Percentiles rank a stretch among this genome's conserved stretches.
phyloP scores from a whole-genome alignment of 164 flowering plant genomes.

The Brasenia schreberi region DNA sequence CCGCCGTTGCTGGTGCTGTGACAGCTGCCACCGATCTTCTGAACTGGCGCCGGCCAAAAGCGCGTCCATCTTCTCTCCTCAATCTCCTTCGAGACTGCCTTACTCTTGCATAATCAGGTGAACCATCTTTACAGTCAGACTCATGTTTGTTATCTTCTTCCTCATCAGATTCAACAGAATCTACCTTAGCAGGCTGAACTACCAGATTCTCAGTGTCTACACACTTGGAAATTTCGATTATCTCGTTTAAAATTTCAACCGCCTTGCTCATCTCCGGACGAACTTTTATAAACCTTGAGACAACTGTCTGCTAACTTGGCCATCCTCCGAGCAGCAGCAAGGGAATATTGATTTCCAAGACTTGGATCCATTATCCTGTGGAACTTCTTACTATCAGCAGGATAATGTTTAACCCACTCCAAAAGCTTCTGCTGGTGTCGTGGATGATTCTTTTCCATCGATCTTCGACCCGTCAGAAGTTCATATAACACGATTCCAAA shows the following conservation, averaged over 20 bases:
- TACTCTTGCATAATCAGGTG: not conserved
- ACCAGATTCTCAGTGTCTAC: not conserved
- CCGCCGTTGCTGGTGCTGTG: not conserved
- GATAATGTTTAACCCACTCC: constrained; percentile 81
- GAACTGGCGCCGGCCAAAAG: not conserved
- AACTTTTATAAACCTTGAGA: constrained; percentile 44
- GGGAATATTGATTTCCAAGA: constrained; percentile 38
- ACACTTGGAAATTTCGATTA: constrained; percentile 24
- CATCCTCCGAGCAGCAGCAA: constrained; percentile 38
- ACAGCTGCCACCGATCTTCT: not conserved
- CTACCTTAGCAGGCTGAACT: not conserved
- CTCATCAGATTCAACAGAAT: not conserved
- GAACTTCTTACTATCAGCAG: constrained; percentile 52
- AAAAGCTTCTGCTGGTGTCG: constrained; percentile 58
- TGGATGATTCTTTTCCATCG: constrained; percentile 64
- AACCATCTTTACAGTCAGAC: not conserved
- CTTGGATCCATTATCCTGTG: constrained; percentile 65
- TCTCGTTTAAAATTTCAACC: constrained; percentile 44
- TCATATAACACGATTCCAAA: constrained; percentile 89
- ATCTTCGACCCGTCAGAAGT: constrained; percentile 64
- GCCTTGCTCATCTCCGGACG: constrained; percentile 72
- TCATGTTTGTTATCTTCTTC: not conserved
- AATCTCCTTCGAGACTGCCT: not conserved
- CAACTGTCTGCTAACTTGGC: constrained; percentile 75
- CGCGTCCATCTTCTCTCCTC: not conserved